Evolutionary conservation across 768 basidiomycete genomes (phyloP).

Genomic region (Leccinum longicurvipes): DNA sequence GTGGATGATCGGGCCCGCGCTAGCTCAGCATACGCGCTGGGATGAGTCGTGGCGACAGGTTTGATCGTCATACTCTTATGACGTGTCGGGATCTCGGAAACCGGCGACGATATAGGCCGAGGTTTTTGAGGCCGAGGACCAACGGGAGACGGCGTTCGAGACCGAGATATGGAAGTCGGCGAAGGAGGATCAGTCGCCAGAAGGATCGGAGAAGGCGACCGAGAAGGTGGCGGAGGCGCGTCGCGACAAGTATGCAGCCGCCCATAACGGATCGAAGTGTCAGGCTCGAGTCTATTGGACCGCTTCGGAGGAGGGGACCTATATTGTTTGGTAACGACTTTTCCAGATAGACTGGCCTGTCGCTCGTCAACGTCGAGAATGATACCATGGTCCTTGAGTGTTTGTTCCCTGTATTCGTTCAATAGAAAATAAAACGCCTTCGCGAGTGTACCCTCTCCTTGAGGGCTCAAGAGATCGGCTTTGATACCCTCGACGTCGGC

Average conservation of each 20-base stretch:
- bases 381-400: conserved; percentile 52
- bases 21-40: conserved; percentile 21
- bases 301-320: conserved; percentile 38
- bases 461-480: conserved; percentile 64
- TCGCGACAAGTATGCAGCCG: conserved; percentile 25
- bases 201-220: conserved; percentile 27
- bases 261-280: conserved; percentile 7
- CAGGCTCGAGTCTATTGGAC: conserved; percentile 14
- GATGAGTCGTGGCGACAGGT: conserved; percentile 16
- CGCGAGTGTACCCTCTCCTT: conserved; percentile 67
- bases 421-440: conserved; percentile 91
- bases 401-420: conserved; percentile 67
- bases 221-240: conserved; percentile 28
- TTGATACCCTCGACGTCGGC: conserved; percentile 57
- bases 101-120: conserved; percentile 30
- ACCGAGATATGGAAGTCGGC: conserved; percentile 30
- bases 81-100: conserved; percentile 24
- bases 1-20: conserved; percentile 30
- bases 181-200: conserved; percentile 11
- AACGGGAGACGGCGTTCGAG: conserved; percentile 47
- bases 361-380: conserved; percentile 34
- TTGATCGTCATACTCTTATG: conserved; percentile 32
- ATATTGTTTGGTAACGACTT: conserved; percentile 40
- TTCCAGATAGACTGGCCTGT: conserved; percentile 19
- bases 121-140: conserved; percentile 44